Conservation (phyloP, 1,284 basidiomycete species). For the Mycosarcoma mackinlayi region DNA sequence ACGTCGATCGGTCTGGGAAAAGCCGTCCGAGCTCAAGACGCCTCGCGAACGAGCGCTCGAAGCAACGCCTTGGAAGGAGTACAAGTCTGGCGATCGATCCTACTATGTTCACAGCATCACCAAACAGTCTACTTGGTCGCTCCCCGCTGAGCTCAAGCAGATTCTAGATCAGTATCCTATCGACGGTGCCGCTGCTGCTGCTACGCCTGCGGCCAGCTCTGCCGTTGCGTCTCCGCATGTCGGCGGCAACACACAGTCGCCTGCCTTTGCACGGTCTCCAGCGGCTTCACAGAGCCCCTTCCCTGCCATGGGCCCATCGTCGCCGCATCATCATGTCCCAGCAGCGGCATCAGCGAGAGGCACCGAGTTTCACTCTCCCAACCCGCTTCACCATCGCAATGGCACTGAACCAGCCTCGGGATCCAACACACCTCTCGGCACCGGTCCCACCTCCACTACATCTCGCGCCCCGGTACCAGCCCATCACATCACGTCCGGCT, state of each 20-base stretch:
- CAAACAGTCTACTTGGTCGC: conserved; percentile 63
- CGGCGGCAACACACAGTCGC: conserved; percentile 12
- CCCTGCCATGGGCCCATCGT: conserved; percentile 6
- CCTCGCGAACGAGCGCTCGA: conserved; percentile 63
- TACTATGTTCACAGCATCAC: conserved; percentile 67
- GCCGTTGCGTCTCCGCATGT: conserved; percentile 11
- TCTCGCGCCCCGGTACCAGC: background rate
- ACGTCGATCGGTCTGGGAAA: conserved; percentile 65
- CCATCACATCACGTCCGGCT: conserved; percentile 28
- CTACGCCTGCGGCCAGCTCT: background rate
- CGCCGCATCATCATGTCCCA: background rate
- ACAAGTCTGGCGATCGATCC: conserved; percentile 62
- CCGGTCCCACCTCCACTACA: conserved; percentile 2
- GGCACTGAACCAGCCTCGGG: conserved; percentile 11
- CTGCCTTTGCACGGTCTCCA: conserved; percentile 9
- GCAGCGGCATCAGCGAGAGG: background rate
- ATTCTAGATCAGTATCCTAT: conserved; percentile 54
- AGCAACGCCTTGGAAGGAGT: conserved; percentile 65
- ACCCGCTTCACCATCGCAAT: background rate
- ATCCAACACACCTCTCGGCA: conserved; percentile 26
- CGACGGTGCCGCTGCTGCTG: conserved; percentile 7
- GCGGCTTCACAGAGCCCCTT: conserved; percentile 14
- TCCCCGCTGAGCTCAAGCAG: conserved; percentile 62
- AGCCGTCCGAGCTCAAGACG: conserved; percentile 65
- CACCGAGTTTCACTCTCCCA: conserved; percentile 5